Conservation (phyloP, 139 green algal species). For the Protoeuglena noctilucae region DNA sequence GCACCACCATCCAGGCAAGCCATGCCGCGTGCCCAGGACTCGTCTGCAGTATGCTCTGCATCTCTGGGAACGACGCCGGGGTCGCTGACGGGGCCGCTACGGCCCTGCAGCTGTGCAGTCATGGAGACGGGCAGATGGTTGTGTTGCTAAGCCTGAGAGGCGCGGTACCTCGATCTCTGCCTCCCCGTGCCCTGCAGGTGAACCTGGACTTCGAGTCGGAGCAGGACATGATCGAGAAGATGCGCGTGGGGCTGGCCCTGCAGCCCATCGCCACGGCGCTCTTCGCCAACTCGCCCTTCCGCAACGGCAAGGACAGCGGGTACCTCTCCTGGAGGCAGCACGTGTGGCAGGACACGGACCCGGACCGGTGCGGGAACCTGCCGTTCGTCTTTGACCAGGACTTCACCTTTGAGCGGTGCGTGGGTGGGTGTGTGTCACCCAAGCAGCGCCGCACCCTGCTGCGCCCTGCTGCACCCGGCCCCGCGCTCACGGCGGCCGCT, state of each 20-base stretch:
- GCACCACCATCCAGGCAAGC: slow-evolving; percentile 82
- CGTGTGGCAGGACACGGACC: slow-evolving; percentile 87
- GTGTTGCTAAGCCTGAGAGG: no score
- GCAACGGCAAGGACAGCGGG: slow-evolving; percentile 72
- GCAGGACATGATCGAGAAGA: slow-evolving; percentile 93
- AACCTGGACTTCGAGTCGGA: slow-evolving; percentile 96
- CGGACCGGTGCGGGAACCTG: slow-evolving; percentile 64
- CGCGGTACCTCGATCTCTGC: no score
- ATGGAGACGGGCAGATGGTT: neutral
- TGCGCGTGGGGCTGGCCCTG: slow-evolving; percentile 84
- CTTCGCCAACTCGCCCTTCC: slow-evolving; percentile 94
- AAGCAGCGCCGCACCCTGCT: no score
- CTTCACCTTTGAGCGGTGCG: slow-evolving; percentile 53
- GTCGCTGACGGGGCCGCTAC: no score
- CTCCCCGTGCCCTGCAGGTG: slow-evolving; percentile 39
- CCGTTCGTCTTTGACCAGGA: slow-evolving; percentile 86
- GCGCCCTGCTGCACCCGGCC: neutral
- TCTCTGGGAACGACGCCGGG: no score
- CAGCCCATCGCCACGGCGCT: slow-evolving; percentile 91
- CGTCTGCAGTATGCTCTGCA: neutral
- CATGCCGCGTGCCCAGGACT: neutral
- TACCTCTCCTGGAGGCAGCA: slow-evolving; percentile 45
- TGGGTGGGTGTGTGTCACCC: no score
- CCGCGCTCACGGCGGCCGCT: slow-evolving; percentile 13
- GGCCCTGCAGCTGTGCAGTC: no score